Conservation (phyloP, 164 flowering plant genomes). For the Sextonia rubra region DNA sequence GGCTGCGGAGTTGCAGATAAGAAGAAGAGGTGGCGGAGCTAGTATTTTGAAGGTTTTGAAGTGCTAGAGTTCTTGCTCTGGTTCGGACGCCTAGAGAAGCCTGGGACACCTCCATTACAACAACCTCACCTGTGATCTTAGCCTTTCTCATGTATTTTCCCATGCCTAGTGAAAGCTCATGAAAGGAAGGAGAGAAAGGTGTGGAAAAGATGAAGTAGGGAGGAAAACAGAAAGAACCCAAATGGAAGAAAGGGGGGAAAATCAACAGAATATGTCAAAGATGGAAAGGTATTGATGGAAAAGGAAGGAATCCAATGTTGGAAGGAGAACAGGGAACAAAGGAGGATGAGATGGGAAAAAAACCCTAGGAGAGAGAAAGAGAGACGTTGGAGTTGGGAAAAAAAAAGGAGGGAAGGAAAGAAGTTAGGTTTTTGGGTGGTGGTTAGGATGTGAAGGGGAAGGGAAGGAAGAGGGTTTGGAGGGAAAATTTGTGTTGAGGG, state of each 20-base stretch:
- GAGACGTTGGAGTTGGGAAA: background rate
- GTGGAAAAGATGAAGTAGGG: background rate
- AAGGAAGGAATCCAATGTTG: background rate
- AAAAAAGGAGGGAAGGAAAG: background rate
- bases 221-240: background rate
- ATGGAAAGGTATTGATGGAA: constrained; percentile 2
- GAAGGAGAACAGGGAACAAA: background rate
- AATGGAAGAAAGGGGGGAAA: constrained; percentile 3
- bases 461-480: background rate
- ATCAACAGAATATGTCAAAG: background rate
- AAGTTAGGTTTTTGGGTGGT: background rate
- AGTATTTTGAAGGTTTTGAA: constrained; percentile 35
- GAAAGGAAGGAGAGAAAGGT: background rate
- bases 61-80: constrained; percentile 74
- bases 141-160: constrained; percentile 76
- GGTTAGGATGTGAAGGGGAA: background rate
- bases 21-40: constrained; percentile 12
- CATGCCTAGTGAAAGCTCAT: constrained; percentile 26
- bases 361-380: background rate
- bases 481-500: background rate
- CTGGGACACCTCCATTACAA: constrained; percentile 54
- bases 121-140: constrained; percentile 44
- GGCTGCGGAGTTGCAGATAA: constrained; percentile 73
- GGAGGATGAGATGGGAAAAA: background rate
- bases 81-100: constrained; percentile 62